Evolutionary conservation across 139 green algal species (phyloP), one percentile per base, ranked within the genome.

Genomic region (Micractinium conductrix): DNA sequence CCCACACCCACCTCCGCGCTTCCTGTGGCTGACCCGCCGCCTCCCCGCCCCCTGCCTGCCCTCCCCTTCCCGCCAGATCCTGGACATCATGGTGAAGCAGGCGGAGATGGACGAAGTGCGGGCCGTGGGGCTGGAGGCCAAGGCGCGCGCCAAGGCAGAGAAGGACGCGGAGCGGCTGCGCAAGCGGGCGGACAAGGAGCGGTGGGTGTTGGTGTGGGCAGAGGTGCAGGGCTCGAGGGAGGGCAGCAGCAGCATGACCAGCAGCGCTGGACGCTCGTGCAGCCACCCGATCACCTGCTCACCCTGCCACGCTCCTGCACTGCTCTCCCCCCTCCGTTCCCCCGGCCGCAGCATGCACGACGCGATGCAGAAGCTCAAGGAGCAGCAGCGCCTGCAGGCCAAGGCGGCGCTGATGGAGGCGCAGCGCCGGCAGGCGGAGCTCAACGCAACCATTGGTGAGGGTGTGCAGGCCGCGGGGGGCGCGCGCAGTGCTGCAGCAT

Each of bases 31-130:
- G 26, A 17, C 55, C 8, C 21, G 9, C 33, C 5, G 24, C 69
- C 22, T n/a, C 38, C 69, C 28, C 40, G 38, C 69, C 24, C 17
- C 38, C 30, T 6, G 3, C 71, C 35, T 76, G 3, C 33, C 43
- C 43, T 60, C 6, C 42, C 28, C 12, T 8, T 28, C 45, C 50
- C 48, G 1, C 0, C 62, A 45, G 45, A 63, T 83, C 12, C 37
- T 84, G 28, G 74, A 84, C 28, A 37, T 14, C 28, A 70, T 87
- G 38, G 65, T 87, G 28, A 73, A 26, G 35, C 44, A 84, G 21
- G 67, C 84, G 6, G 74, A 87, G 83, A 79, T 73, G 63, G 71
- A 75, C 12, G 45, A 81, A 40, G 28, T 80, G 70, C 65, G 65
- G 65, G 65, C 65, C 65, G 43, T 72, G 33, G 74, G 37, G 37